These are phyloP conservation scores for Sporothrix schenckii DNA, from an alignment of 2,329 filamentous ascomycete species.

Conservation along the genomic window DNA sequence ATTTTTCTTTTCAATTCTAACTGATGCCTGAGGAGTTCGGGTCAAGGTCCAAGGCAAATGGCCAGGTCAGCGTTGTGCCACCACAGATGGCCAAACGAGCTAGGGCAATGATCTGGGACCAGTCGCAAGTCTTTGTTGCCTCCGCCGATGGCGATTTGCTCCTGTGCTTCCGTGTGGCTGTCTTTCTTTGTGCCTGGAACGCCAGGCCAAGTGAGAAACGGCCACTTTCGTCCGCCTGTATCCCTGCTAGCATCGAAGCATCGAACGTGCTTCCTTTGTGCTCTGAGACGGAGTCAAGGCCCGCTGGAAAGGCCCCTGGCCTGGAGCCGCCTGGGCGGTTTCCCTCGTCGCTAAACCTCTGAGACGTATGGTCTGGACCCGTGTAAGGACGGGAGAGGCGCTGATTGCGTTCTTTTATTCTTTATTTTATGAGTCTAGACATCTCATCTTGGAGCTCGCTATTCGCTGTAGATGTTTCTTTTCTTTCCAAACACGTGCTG, in stretches of 20 bases:
- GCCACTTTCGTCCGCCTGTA: slow-evolving; percentile 22
- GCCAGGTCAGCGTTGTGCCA: background rate
- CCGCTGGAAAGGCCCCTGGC: slow-evolving; percentile 15
- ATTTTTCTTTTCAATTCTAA: too few relatives aligned
- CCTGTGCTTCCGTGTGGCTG: background rate
- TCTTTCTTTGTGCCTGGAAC: background rate
- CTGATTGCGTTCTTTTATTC: background rate
- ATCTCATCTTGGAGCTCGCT: background rate
- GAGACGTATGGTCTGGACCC: background rate
- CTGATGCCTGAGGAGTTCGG: too few relatives aligned
- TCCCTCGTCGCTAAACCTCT: slow-evolving; percentile 4
- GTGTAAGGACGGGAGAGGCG: background rate
- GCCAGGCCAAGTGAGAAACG: background rate
- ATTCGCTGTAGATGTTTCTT: background rate
- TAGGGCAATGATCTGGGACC: background rate
- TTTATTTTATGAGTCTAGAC: background rate
- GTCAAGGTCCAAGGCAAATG: background rate
- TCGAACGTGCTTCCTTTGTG: background rate
- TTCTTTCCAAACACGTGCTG: background rate
- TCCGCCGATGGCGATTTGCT: background rate
- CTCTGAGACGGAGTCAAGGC: slow-evolving; percentile 15
- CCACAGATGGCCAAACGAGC: background rate
- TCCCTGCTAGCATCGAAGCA: slow-evolving; percentile 1
- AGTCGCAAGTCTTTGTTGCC: background rate
- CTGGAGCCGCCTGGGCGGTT: background rate